Conservation (phyloP, 306 rosid species). For the Glycine latifolia region DNA sequence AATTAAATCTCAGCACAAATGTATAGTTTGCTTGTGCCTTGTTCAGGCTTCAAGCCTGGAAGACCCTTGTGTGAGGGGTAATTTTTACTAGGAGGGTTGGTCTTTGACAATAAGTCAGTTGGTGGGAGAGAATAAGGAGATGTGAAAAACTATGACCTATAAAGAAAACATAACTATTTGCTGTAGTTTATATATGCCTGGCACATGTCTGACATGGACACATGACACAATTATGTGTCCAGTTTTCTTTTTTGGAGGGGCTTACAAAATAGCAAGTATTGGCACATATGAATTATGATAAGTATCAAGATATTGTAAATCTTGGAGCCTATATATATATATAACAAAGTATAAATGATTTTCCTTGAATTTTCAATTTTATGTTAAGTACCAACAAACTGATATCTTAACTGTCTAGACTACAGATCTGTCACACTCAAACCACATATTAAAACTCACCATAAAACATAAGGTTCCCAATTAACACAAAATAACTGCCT, state of each 20-base stretch:
- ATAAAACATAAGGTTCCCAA: background rate
- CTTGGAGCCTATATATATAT: background rate
- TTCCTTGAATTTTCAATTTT: background rate
- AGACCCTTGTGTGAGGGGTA: background rate
- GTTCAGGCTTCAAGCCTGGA: background rate
- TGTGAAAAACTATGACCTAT: background rate
- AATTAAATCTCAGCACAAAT: background rate
- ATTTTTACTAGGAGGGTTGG: background rate
- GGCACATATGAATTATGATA: background rate
- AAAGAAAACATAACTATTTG: background rate
- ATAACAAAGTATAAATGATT: background rate
- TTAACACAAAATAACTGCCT: background rate
- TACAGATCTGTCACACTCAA: background rate
- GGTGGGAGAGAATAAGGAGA: background rate
- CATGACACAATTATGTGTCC: background rate
- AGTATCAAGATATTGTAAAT: background rate
- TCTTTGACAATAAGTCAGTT: background rate
- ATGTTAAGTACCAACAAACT: background rate
- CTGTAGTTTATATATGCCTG: background rate
- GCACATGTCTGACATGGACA: background rate
- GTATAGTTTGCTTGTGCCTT: background rate
- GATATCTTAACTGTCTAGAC: background rate
- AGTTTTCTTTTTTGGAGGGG: background rate
- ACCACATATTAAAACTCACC: background rate
- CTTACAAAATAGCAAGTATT: background rate